phyloP scores from a whole-genome alignment of 768 basidiomycete genomes.

The Termitomyces sp. region DNA sequence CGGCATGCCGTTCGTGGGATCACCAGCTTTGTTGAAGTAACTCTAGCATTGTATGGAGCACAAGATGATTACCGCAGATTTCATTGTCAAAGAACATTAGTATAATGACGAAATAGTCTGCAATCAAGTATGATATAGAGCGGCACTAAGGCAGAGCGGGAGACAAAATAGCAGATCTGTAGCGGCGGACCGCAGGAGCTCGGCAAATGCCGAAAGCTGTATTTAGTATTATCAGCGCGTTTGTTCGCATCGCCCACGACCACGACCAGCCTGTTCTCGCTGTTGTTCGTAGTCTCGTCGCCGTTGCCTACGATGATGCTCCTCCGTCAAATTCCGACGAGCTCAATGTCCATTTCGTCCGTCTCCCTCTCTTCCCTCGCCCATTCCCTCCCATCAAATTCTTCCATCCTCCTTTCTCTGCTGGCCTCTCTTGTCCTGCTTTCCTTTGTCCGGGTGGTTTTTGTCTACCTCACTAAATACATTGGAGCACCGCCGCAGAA shows the following conservation, averaged over 20 bases:
- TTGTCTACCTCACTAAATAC: slow-evolving; percentile 11
- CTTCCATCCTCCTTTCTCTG: slow-evolving; percentile 22
- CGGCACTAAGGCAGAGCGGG: background rate
- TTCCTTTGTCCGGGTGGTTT: slow-evolving; percentile 17
- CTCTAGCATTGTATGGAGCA: background rate
- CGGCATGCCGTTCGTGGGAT: too few relatives aligned
- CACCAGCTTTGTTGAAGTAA: too few relatives aligned
- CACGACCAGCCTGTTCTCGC: slow-evolving; percentile 17
- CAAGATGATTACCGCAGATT: background rate
- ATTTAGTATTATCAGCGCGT: slow-evolving; percentile 11
- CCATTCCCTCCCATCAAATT: slow-evolving; percentile 18
- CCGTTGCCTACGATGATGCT: slow-evolving; percentile 19
- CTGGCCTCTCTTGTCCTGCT: slow-evolving; percentile 23
- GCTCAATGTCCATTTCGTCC: slow-evolving; percentile 14
- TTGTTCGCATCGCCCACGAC: slow-evolving; percentile 14
- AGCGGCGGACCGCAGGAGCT: background rate
- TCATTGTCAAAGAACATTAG: background rate
- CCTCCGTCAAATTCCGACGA: slow-evolving; percentile 18
- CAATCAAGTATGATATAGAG: background rate
- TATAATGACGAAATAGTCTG: background rate
- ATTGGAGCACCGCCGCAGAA: slow-evolving; percentile 8
- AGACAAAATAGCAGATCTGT: background rate
- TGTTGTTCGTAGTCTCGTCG: slow-evolving; percentile 16
- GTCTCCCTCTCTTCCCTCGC: slow-evolving; percentile 13
- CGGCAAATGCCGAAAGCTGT: slow-evolving; percentile 16